Base-by-base conservation (phyloP, 2,329 filamentous ascomycete genomes). In the Scytalidium lignicola region DNA sequence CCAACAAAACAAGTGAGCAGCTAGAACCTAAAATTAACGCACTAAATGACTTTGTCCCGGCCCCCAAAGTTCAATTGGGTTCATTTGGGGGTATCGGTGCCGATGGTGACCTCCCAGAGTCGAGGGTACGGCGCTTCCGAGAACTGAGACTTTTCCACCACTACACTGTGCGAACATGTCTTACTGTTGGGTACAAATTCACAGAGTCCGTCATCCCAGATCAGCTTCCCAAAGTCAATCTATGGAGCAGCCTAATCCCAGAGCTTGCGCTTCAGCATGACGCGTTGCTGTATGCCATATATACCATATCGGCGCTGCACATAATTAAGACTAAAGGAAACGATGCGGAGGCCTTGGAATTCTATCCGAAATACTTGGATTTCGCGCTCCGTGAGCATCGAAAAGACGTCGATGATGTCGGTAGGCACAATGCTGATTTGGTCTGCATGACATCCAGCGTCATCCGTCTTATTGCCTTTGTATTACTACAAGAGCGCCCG, bases 111-210 rank as follows among this genome's bases (percentile, higher is more conserved):
- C 43, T 49, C 12, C 51, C 51, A 10, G 57, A 61, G 43, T 46
- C 51, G n/a, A 46, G 18, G 17, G 41, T 43, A 6, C 46, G 56
- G 20, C 57, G 58, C 20, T 39, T 55, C 15, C 41, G 48, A 17
- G 57, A 61, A 44, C 53, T 61, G 2, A 49, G 29, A 17, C 53
- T 61, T 12, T 47, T 60, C n/a, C 56, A 55, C 17, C 52, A 57
- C 2, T 60, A 56, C 42, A 55, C 52, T 26, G 47, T 49, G 15
- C 46, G 43, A 17, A 58, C 56, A 12, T 43, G 50, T 22, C 42
- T 46, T 18, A 55, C 55, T 1, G 20, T 57, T n/a, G 32, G 32
- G 8, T 15, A 37, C 32, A 37, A 37, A 17, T 37, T 37, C 15
- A 37, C 32, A n/a, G 32, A 37, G 15, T 8, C 19, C n/a, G 45